Percentiles rank a stretch among this genome's conserved stretches.
Conservation (phyloP, 1,284 basidiomycete genomes). For the Papiliotrema laurentii region DNA sequence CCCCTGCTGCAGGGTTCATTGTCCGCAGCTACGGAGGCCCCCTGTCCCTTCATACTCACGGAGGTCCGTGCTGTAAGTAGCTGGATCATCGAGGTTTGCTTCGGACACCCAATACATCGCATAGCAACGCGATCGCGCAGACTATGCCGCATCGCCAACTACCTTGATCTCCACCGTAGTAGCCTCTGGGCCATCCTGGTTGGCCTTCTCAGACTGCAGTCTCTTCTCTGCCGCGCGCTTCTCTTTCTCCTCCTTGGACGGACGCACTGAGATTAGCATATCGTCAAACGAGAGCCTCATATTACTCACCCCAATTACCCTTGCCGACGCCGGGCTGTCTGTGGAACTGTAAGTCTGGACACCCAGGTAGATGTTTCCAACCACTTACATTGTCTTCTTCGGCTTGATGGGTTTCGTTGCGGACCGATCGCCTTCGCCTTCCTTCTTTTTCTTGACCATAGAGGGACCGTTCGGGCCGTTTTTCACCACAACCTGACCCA, state of each 20-base stretch:
- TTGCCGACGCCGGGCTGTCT: slow-evolving; percentile 42
- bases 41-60: too few relatives aligned
- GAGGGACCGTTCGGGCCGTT: slow-evolving; percentile 7
- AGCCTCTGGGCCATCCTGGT: too few relatives aligned
- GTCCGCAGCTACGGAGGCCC: too few relatives aligned
- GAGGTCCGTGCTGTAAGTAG: too few relatives aligned
- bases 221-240: slow-evolving; percentile 31
- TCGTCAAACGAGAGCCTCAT: background rate
- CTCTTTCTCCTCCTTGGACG: slow-evolving; percentile 40
- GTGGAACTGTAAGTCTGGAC: background rate
- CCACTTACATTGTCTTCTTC: slow-evolving; percentile 33
- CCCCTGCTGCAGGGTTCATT: too few relatives aligned
- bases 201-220: slow-evolving; percentile 20
- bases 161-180: slow-evolving; percentile 7
- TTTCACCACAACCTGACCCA: slow-evolving; percentile 43
- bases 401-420: slow-evolving; percentile 19
- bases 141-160: too few relatives aligned
- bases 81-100: too few relatives aligned
- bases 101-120: too few relatives aligned
- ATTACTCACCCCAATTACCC: slow-evolving; percentile 44
- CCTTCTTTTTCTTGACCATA: slow-evolving; percentile 27
- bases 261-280: slow-evolving; percentile 25
- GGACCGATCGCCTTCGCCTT: slow-evolving; percentile 10
- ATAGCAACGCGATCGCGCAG: too few relatives aligned
- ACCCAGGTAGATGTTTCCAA: slow-evolving; percentile 1